Conservation (phyloP, 345 rosid genomes). For the Corchorus olitorius region DNA sequence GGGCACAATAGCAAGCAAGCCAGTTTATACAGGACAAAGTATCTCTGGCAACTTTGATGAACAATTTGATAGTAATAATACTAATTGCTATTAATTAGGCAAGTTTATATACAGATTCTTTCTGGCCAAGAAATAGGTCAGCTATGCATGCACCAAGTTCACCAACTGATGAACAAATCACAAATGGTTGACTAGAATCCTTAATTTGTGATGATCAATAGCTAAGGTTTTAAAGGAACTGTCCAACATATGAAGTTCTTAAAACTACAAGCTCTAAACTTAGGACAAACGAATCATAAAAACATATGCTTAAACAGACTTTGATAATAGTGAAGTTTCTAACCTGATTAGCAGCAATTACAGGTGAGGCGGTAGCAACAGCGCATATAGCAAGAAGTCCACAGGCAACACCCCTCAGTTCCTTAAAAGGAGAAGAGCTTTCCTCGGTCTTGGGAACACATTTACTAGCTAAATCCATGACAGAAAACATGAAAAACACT, state of each 20-base stretch:
- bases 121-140: neutral
- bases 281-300: neutral
- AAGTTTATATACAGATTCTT: neutral
- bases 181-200: neutral
- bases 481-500: conserved; percentile 20
- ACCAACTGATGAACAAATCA: neutral
- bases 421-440: conserved; percentile 44
- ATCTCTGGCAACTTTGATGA: neutral
- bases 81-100: neutral
- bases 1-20: neutral
- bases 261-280: neutral
- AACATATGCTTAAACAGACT: neutral
- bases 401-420: conserved; percentile 58
- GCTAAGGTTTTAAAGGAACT: neutral
- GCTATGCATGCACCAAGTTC: neutral
- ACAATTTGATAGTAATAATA: neutral
- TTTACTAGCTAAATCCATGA: conserved; percentile 37
- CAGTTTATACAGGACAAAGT: neutral
- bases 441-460: conserved; percentile 34
- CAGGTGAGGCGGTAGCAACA: conserved; percentile 71
- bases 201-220: neutral
- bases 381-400: conserved; percentile 75
- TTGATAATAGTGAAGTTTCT: neutral
- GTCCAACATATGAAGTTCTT: neutral
- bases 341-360: conserved; percentile 81